Conservation (phyloP, 768 basidiomycete genomes). For the Daedaleopsis sinensis region DNA sequence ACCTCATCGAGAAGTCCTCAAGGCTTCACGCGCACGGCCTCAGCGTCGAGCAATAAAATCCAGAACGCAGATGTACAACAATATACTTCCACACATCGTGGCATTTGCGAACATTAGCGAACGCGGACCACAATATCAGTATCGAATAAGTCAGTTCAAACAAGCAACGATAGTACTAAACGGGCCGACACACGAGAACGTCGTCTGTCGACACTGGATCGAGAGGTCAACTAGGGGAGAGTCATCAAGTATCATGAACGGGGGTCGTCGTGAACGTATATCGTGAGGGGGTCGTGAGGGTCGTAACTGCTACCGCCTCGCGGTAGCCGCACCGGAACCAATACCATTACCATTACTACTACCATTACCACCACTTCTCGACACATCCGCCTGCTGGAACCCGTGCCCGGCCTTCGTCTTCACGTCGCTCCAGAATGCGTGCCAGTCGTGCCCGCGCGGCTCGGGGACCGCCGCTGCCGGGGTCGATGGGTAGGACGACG, state of each 20-base stretch:
- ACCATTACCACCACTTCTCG: neutral
- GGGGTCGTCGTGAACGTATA: neutral
- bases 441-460: constrained; percentile 37
- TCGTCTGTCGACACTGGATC: no score
- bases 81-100: no score
- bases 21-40: no score
- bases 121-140: neutral
- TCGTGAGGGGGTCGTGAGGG: neutral
- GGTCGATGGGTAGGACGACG: constrained; percentile 2
- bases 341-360: neutral
- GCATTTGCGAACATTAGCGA: neutral
- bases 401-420: constrained; percentile 33
- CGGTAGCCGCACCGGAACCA: neutral
- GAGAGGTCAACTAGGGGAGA: no score
- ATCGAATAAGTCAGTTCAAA: constrained; percentile 1
- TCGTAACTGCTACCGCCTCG: neutral
- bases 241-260: neutral
- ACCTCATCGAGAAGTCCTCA: no score
- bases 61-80: no score
- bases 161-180: neutral
- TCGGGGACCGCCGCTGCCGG: neutral
- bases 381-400: constrained; percentile 4
- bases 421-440: constrained; percentile 50
- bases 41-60: no score
- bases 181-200: neutral